Conservation (phyloP, 129 eudicot genomes). For the Centrapalus pauciflorus region DNA sequence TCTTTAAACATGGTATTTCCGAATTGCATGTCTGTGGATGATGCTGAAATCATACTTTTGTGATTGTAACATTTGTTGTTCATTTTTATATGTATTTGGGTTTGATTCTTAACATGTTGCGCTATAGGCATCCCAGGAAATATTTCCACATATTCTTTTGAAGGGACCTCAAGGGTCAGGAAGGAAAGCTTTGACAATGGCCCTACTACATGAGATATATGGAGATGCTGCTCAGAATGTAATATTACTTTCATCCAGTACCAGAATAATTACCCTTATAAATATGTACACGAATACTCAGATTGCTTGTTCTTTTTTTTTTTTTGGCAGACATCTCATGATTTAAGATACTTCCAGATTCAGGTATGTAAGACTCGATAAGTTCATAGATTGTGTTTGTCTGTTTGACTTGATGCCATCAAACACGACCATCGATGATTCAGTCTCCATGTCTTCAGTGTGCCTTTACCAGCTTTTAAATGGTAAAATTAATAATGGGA, state of each 20-base stretch:
- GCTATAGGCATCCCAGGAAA: constrained; percentile 47
- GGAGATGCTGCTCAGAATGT: constrained; percentile 59
- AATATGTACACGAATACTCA: background rate
- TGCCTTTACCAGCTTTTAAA: background rate
- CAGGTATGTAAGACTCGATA: constrained; percentile 43
- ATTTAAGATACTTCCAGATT: constrained; percentile 64
- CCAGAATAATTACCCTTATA: background rate
- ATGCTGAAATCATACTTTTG: background rate
- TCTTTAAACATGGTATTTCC: background rate
- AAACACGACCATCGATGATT: background rate
- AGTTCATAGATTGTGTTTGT: background rate
- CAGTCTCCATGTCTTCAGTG: background rate
- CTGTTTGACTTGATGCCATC: background rate
- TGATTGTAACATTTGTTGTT: no score
- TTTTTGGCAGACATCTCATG: constrained; percentile 64
- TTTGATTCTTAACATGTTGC: background rate
- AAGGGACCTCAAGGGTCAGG: constrained; percentile 80
- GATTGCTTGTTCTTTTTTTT: background rate
- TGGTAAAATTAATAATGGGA: background rate
- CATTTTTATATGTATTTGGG: background rate
- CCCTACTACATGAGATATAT: constrained; percentile 56
- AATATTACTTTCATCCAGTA: constrained; percentile 4
- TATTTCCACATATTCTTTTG: constrained; percentile 62
- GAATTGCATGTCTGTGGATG: background rate
- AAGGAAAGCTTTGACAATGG: constrained; percentile 69